Evolutionary conservation across 768 basidiomycete genomes (phyloP), one percentile per base, ranked within the genome.

Genomic region (Suillus sp.): DNA sequence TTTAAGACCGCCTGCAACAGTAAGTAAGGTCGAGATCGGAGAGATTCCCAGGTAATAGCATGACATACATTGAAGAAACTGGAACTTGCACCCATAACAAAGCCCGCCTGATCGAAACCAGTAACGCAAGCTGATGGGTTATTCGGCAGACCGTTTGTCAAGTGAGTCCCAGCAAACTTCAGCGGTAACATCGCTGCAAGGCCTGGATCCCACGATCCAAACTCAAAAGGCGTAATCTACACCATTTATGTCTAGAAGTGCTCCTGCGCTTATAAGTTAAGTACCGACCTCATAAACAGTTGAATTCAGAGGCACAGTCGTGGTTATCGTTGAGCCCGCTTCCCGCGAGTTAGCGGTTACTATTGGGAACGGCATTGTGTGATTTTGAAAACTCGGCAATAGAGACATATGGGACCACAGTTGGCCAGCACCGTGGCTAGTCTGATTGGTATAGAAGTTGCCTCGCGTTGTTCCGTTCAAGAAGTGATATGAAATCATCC

Each of bases 61-160:
- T 32, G 4, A 66, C 77, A 62, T 66, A 85, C 86, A 66, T 87
- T 87, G 75, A 91, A 91, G 30, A 90, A 71, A 67, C 83, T 88
- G 20, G 90, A 84, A 42, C 91, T 92, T 2, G 85, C 85, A 10
- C 90, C 92, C 80, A 92, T 88, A 38, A 93, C 71, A 71, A 92
- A 94, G 0, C 82, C 83, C 0, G 82, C 84, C 72, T 90, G 89
- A 70, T 93, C 91, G 68, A 92, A 93, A 8, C 86, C 87, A 5
- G 82, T 84, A 14, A 87, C 86, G 72, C 94, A 96, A 1, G 83
- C 74, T 13, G 85, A 83, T 7, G 78, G 72, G 64, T 84, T 86
- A 13, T 74, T 76, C 0, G 88, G 81, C 62, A 78, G 69, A 3
- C 89, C 91, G 62, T 88, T 83, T 27, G 74, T 72, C 20, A 93